Evolutionary conservation across 257 asterid genomes (phyloP).

Genomic region (Catharanthus roseus): DNA sequence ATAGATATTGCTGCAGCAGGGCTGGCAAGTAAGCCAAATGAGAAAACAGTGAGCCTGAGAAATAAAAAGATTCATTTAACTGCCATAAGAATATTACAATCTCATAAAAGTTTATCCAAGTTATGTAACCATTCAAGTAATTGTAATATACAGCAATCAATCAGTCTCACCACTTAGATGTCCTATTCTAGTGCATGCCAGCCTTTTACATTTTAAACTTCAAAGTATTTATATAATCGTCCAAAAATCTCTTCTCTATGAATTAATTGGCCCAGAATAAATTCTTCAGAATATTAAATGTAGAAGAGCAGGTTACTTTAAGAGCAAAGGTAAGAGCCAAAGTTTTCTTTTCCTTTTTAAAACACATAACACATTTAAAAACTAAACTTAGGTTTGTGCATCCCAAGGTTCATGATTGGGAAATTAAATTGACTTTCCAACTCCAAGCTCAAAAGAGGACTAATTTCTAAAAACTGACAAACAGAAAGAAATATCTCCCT

Average conservation of each 20-base stretch:
- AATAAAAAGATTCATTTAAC: not conserved
- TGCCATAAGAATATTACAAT: not conserved
- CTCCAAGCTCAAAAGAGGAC: not conserved
- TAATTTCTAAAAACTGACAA: not conserved
- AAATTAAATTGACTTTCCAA: not conserved
- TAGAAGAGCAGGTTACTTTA: not conserved
- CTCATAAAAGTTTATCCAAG: not conserved
- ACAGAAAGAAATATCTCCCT: not conserved
- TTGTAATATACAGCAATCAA: not conserved
- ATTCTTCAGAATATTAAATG: not conserved
- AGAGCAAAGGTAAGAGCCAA: not conserved
- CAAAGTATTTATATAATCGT: too few relatives aligned
- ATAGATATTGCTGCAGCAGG: slow-evolving; percentile 33
- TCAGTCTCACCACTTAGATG: not conserved
- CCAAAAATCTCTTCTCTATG: not conserved
- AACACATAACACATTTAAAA: not conserved
- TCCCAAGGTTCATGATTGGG: not conserved
- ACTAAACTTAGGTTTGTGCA: not conserved
- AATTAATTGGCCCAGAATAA: not conserved
- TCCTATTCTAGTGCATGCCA: not conserved
- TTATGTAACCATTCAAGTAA: not conserved
- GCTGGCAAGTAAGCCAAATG: slow-evolving; percentile 33
- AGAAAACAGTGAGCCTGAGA: slow-evolving; percentile 37
- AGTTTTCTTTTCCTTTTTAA: not conserved
- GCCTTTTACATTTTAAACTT: not conserved